Base-by-base conservation (phyloP, 306 rosid genomes). In the Rosa lucieae region DNA sequence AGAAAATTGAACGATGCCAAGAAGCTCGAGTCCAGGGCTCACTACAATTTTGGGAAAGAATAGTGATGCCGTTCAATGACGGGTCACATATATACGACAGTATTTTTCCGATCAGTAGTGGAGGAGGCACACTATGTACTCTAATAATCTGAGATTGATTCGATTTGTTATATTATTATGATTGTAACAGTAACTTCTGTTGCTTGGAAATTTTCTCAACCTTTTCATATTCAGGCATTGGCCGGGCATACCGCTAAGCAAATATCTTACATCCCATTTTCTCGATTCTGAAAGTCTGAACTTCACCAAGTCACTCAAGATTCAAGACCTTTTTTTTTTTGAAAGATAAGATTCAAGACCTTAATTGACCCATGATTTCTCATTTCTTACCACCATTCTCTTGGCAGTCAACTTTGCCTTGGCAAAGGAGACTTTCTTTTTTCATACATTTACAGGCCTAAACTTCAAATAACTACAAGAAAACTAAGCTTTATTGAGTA, bases 11-110 rank as follows among this genome's bases (percentile, higher is more conserved):
- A 83, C 15, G 93, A 91, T 62, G 95, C 90, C 47, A 93, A 92
- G 90, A 93, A 90, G 79, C 98, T 95, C 43, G 98, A 90, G 80
- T 85, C 96, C 20, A 93, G 89, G 59, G 87, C 97, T 12, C 98
- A 86, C 82, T 95, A 95, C 80, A 95, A 42, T 78, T 95, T 95
- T 56, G 97, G 98, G 43, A 95, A 95, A 79, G 96, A 93, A 0
- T n/a, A n/a, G 14, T 90, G 79, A 84, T 80, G 21, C 23, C 13
- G 21, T 58, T 55, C 32, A 11, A 20, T 8, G 29, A 8, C 11
- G 62, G 7, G 29, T 55, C 26, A 55, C 10, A 29, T 29, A 29
- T 49, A 55, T n/a, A 20, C 8, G 26, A 20, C 7, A 8, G 12
- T 8, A 55, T 23, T 52, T 12, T 56, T 56, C 5, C 11, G 26